Evolutionary conservation across 2,329 filamentous ascomycete species (phyloP).

Genomic region (Penicillium sp.): DNA sequence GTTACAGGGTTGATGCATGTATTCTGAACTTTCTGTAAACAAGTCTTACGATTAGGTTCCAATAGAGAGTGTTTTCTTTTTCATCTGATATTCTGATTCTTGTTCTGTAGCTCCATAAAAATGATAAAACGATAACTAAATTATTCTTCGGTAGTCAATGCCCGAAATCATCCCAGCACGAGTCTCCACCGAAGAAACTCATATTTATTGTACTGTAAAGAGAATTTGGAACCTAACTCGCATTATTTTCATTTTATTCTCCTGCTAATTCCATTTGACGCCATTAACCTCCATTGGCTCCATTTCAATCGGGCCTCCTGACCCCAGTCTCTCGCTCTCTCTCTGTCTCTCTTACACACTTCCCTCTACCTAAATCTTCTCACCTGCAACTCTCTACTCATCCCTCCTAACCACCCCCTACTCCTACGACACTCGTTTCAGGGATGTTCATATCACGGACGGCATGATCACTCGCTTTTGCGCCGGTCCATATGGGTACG

Average conservation of each 20-base stretch:
- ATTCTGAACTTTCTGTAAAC: background rate
- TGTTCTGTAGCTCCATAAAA: background rate
- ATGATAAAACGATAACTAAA: too few relatives aligned
- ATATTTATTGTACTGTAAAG: background rate
- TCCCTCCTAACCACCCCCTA: slow-evolving; percentile 1
- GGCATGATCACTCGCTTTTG: slow-evolving; percentile 12
- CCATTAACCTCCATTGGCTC: background rate
- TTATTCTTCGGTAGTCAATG: slow-evolving; percentile 11
- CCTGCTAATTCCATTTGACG: background rate
- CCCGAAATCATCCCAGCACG: slow-evolving; percentile 8
- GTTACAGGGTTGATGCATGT: background rate
- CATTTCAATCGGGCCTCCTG: slow-evolving; percentile 6
- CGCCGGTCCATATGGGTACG: slow-evolving; percentile 23
- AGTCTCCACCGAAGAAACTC: slow-evolving; percentile 5
- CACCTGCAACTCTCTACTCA: background rate
- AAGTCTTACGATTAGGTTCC: background rate
- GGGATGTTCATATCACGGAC: slow-evolving; percentile 12
- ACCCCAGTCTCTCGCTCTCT: slow-evolving; percentile 12
- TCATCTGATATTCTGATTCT: background rate
- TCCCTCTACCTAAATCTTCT: background rate
- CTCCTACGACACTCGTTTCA: slow-evolving; percentile 8
- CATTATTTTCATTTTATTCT: background rate
- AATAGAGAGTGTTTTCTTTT: background rate
- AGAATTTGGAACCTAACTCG: background rate
- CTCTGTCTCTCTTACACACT: slow-evolving; percentile 7